These are phyloP conservation scores for Phyllosticta citrichinensis DNA, from an alignment of 2,329 filamentous ascomycete genomes.

Conservation along the genomic window DNA sequence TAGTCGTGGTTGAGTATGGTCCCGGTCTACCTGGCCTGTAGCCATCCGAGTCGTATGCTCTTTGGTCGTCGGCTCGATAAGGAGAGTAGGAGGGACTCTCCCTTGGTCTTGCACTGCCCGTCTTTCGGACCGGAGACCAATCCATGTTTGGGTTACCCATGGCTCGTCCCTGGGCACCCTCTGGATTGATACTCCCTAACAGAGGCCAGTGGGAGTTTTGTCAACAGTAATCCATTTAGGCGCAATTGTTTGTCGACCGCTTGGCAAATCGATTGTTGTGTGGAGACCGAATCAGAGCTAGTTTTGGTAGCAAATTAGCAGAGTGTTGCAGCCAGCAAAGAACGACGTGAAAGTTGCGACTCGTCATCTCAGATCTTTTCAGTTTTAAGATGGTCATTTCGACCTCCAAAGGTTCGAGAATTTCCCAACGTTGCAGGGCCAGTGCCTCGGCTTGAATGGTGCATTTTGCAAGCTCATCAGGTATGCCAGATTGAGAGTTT, in stretches of 20 bases:
- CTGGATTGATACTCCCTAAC: too few relatives aligned
- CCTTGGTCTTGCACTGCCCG: background rate
- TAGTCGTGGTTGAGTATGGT: background rate
- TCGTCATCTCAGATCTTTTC: constrained; percentile 11
- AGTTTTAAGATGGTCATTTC: constrained; percentile 7
- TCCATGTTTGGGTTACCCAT: background rate
- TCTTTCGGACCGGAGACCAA: background rate
- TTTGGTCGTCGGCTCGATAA: background rate
- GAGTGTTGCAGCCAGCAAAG: background rate
- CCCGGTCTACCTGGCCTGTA: background rate
- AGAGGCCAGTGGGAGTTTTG: too few relatives aligned
- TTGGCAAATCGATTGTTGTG: too few relatives aligned
- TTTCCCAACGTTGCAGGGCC: background rate
- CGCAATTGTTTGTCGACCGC: too few relatives aligned
- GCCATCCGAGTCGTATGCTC: background rate
- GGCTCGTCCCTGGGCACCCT: background rate
- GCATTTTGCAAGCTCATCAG: background rate
- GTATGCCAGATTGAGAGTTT: background rate
- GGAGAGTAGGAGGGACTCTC: background rate
- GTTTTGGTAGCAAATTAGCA: background rate
- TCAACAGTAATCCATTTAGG: too few relatives aligned
- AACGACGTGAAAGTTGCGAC: background rate
- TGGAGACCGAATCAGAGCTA: background rate
- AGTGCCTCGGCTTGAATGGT: background rate
- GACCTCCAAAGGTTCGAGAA: background rate